Percentiles rank a stretch among this genome's conserved stretches.
Conservation (phyloP, 179 eudicot species). For the Camellia oleifera region DNA sequence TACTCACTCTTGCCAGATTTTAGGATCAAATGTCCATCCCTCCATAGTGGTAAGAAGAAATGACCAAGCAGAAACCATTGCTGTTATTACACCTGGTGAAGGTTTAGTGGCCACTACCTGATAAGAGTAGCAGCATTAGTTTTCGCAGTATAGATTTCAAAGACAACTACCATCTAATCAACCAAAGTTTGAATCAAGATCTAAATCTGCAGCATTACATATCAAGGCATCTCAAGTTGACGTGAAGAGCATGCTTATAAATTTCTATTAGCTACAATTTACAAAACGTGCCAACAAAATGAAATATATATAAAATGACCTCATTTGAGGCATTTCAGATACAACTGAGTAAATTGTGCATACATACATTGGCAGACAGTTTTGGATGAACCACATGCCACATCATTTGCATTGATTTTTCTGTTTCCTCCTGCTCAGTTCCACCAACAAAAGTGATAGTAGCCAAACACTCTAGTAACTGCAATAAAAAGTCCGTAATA, state of each 20-base stretch:
- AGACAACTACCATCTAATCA: background rate
- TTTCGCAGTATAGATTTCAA: background rate
- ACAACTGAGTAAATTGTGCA: background rate
- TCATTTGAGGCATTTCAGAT: background rate
- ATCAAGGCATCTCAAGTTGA: background rate
- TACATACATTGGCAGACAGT: constrained; percentile 73
- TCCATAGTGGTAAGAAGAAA: constrained; percentile 79
- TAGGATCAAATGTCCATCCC: constrained; percentile 53
- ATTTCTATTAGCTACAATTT: background rate
- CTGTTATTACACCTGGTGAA: constrained; percentile 57
- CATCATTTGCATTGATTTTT: constrained; percentile 80
- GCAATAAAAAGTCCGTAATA: constrained; percentile 13
- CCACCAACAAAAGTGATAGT: constrained; percentile 76
- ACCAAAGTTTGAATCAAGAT: background rate
- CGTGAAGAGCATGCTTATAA: background rate
- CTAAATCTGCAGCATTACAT: background rate
- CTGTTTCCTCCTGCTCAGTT: constrained; percentile 72
- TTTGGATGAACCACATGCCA: constrained; percentile 97
- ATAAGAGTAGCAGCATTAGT: constrained; percentile 14
- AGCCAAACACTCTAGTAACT: constrained; percentile 88
- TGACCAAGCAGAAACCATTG: constrained; percentile 87
- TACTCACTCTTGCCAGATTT: constrained; percentile 82
- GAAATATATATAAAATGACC: background rate
- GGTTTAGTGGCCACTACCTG: constrained; percentile 79
- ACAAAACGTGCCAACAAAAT: background rate